Base-by-base conservation (phyloP, 305 asterid species). In the Rubia balearica region DNA sequence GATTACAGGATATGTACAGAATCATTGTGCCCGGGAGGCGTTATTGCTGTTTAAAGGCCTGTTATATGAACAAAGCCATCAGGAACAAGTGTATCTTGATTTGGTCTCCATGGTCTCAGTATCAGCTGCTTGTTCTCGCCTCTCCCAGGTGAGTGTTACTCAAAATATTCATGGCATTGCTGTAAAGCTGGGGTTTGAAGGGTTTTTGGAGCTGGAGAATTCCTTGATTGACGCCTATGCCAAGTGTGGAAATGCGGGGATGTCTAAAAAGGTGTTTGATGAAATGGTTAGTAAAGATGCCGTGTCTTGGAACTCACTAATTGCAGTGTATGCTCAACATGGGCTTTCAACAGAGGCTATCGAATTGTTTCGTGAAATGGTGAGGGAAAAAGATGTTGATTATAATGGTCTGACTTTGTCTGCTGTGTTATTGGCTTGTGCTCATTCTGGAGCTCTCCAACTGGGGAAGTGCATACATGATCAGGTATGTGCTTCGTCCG, bases 351-450 rank as follows among this genome's bases (percentile, higher is more conserved):
- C 48, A 17, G 68, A 63, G 68, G 68, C 68, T 63, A 63, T 63
- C 19, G 30, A 63, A 63, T 8, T 63, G 30, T 63, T 63, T 63
- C 68, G 43, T 63, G 9, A 36, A 43, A 63, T 63, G 68, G 49
- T 63, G 48, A 63, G 30, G 36, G 68, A 36, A 14, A 63, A 19
- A 36, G 24, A 38, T 63, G 68, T 63, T 17, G 19, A n/a, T 63
- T 63, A 63, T 63, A 63, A 63, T 63, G 46, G 27, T 7, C 68
- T 36, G 68, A 63, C 68, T 38, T 36, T 63, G 27, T 63, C 68
- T 63, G 68, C 68, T 63, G 68, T 63, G 68, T 63, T 63, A 63
- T 38, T 63, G 68, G 68, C 68, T 38, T 63, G 68, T 63, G 68
- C 68, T 38, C 68, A 63, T 63, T 63, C 68, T 63, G 68, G 68